These are phyloP conservation scores for Claviceps sp. DNA, from an alignment of 2,329 filamentous ascomycete genomes.

Conservation along the genomic window DNA sequence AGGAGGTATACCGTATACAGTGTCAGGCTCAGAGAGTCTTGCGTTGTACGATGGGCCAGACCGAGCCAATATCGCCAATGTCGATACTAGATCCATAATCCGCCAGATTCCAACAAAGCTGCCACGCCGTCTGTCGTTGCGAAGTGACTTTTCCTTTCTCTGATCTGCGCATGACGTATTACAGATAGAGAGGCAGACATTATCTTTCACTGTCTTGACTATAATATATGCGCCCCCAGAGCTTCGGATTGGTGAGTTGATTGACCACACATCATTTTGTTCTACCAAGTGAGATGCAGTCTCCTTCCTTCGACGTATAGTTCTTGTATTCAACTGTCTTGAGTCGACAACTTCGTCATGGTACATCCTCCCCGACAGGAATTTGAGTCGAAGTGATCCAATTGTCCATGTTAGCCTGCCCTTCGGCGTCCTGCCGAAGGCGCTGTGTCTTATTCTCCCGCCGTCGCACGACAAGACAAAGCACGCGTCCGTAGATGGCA, in stretches of 20 bases:
- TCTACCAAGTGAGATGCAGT: neutral
- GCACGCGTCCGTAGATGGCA: slow-evolving; percentile 82
- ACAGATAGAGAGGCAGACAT: neutral
- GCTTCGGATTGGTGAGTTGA: neutral
- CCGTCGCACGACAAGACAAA: slow-evolving; percentile 79
- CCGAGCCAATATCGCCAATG: no score
- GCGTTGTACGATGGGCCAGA: no score
- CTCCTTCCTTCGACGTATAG: no score
- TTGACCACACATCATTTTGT: neutral
- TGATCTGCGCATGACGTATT: neutral
- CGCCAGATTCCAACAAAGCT: no score
- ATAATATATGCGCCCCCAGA: neutral
- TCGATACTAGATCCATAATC: no score
- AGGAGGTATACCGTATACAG: no score
- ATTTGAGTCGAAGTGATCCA: slow-evolving; percentile 74
- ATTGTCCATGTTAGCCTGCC: slow-evolving; percentile 67
- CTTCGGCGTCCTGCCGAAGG: slow-evolving; percentile 24
- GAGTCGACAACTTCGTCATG: slow-evolving; percentile 10
- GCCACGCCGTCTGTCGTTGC: no score
- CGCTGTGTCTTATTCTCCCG: slow-evolving; percentile 37
- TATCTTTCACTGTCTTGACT: neutral
- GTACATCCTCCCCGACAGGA: slow-evolving; percentile 26
- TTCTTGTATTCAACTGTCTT: neutral
- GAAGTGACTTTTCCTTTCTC: neutral
- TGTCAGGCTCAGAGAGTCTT: no score